These are phyloP conservation scores for Austroboletus niveus DNA, from an alignment of 1,284 basidiomycete species.

Conservation along the genomic window DNA sequence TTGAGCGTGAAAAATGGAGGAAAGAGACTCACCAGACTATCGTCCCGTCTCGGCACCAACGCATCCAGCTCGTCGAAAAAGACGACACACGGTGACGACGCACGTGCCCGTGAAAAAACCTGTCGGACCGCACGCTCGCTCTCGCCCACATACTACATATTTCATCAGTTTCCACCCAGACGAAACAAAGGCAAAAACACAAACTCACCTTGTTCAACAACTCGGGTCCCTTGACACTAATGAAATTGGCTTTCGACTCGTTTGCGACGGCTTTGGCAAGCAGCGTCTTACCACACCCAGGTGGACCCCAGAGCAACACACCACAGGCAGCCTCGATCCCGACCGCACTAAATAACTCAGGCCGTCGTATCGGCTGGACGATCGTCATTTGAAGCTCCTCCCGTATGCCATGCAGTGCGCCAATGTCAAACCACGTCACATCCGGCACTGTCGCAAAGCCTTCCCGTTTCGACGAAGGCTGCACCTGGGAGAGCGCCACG, in stretches of 20 bases:
- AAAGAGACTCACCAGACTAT: conserved; percentile 65
- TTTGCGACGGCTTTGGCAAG: conserved; percentile 97
- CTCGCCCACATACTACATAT: conserved; percentile 91
- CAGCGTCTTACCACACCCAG: conserved; percentile 95
- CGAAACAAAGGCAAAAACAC: neutral
- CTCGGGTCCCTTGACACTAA: conserved; percentile 97
- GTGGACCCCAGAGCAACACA: conserved; percentile 97
- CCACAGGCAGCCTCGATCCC: conserved; percentile 89
- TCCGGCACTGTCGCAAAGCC: conserved; percentile 97
- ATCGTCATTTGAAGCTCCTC: conserved; percentile 97
- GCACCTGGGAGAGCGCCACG: conserved; percentile 79
- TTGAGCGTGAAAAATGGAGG: neutral
- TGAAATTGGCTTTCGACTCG: conserved; percentile 93
- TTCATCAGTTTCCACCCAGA: neutral
- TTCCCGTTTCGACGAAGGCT: conserved; percentile 96
- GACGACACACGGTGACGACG: conserved; percentile 87
- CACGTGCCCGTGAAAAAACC: conserved; percentile 86
- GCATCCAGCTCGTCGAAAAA: conserved; percentile 98
- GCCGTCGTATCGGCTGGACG: conserved; percentile 90
- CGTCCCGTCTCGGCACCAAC: conserved; percentile 90
- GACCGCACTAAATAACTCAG: conserved; percentile 84
- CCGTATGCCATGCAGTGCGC: conserved; percentile 82
- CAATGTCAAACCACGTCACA: conserved; percentile 93
- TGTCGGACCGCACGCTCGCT: conserved; percentile 94
- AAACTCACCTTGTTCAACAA: conserved; percentile 83